A percentile compares a stretch with the other conserved stretches of the same genome.
phyloP scores from a whole-genome alignment of 768 basidiomycete genomes.

The Myochromella boudieri region DNA sequence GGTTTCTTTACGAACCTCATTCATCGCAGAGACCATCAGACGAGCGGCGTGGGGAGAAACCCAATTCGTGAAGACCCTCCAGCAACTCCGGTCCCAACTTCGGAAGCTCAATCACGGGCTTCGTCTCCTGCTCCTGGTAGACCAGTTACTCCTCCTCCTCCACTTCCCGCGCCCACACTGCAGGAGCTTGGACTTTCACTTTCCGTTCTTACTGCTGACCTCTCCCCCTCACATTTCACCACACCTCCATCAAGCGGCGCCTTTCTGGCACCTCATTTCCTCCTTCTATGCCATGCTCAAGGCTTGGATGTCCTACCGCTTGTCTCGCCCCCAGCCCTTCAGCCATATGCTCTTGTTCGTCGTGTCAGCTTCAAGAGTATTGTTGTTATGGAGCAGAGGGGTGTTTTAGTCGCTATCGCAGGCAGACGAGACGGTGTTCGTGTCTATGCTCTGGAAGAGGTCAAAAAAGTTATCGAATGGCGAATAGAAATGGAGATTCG shows the following conservation, averaged over 20 bases:
- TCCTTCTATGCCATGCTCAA: slow-evolving; percentile 83
- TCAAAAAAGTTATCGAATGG: slow-evolving; percentile 87
- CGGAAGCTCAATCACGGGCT: slow-evolving; percentile 45
- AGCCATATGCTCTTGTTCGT: slow-evolving; percentile 81
- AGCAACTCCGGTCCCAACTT: slow-evolving; percentile 24
- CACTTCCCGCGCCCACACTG: slow-evolving; percentile 68
- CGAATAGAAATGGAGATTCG: slow-evolving; percentile 78
- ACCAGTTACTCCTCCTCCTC: slow-evolving; percentile 70
- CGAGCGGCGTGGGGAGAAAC: slow-evolving; percentile 25
- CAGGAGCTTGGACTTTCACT: slow-evolving; percentile 75
- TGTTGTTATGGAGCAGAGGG: slow-evolving; percentile 92
- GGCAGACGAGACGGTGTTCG: slow-evolving; percentile 84
- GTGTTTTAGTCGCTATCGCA: slow-evolving; percentile 87
- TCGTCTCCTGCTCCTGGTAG: slow-evolving; percentile 55
- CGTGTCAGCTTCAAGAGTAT: slow-evolving; percentile 82
- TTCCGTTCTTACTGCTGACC: slow-evolving; percentile 61
- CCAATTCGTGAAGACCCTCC: slow-evolving; percentile 31
- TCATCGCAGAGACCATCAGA: slow-evolving; percentile 59
- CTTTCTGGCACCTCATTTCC: slow-evolving; percentile 78
- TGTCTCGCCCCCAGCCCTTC: slow-evolving; percentile 66
- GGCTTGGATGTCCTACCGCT: slow-evolving; percentile 86
- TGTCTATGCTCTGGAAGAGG: slow-evolving; percentile 85
- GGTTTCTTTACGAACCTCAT: slow-evolving; percentile 85
- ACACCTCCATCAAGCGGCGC: slow-evolving; percentile 77
- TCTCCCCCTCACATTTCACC: slow-evolving; percentile 76